phyloP scores from a whole-genome alignment of 306 rosid genomes.

The Elaeagnus macrophylla region DNA sequence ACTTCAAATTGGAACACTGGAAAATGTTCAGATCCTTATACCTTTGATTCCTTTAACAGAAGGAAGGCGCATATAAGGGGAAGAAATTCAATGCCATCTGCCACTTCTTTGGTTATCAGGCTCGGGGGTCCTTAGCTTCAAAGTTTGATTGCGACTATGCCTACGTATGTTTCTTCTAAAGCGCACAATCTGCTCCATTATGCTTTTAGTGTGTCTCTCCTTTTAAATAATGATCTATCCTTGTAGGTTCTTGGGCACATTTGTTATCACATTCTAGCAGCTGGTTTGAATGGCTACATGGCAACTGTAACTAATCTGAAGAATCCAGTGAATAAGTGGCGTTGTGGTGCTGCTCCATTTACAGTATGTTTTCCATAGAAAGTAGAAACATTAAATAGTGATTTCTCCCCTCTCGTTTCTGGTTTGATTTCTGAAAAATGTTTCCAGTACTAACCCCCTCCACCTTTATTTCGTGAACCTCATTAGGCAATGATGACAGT shows the following conservation, averaged over 20 bases:
- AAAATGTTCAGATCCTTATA: slow-evolving; percentile 3
- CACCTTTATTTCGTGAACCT: slow-evolving; percentile 15
- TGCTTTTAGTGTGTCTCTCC: slow-evolving; percentile 2
- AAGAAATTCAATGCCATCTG: slow-evolving; percentile 96
- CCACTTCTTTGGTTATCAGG: slow-evolving; percentile 98
- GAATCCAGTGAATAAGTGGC: slow-evolving; percentile 85
- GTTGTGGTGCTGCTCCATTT: slow-evolving; percentile 90
- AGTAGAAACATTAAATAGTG: neutral
- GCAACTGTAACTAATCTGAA: slow-evolving; percentile 80
- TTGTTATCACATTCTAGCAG: slow-evolving; percentile 87
- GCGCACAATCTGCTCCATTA: slow-evolving; percentile 13
- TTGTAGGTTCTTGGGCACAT: slow-evolving; percentile 88
- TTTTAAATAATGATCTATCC: slow-evolving; percentile 12
- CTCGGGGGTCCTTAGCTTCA: slow-evolving; percentile 97
- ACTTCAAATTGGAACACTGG: no score
- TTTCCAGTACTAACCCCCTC: slow-evolving; percentile 6
- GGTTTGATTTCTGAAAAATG: neutral
- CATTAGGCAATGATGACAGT: slow-evolving; percentile 89
- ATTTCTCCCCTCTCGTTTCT: neutral
- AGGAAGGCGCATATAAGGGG: slow-evolving; percentile 93
- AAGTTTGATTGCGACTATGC: slow-evolving; percentile 97
- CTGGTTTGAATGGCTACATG: slow-evolving; percentile 89
- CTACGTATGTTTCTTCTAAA: slow-evolving; percentile 47
- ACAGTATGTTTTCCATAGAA: slow-evolving; percentile 36
- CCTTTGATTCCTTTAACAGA: slow-evolving; percentile 44